Evolutionary conservation across 768 basidiomycete genomes (phyloP), one percentile per base, ranked within the genome.

Genomic region (Pisolithus orientalis): DNA sequence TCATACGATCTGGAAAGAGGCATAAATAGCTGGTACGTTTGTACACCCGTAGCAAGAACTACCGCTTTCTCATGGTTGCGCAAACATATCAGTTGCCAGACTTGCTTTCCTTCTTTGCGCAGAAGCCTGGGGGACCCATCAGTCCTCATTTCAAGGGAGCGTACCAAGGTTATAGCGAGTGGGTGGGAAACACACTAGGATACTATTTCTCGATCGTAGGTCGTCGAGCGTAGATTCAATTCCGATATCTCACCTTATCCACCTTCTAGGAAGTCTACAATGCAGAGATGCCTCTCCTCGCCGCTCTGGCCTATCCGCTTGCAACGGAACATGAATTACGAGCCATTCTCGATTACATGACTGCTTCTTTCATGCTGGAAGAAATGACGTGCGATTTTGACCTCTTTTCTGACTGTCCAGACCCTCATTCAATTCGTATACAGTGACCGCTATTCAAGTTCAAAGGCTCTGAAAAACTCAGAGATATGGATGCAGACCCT

Each of bases 281-380:
- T 37, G 57, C 60, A 11, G 63, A 67, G 38, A 58, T 65, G 58
- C 58, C 60, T 9, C 32, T 68, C 1, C 48, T 65, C 2, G 66
- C 64, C 5, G 57, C 64, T 11, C 47, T 62, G 4, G 57, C 59
- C 7, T 67, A 46, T 44, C 64, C 65, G 5, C 50, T 58, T 29
- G 61, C 66, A 27, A 61, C 57, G 24, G 58, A 47, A 31, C 37
- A 51, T 27, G 57, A 59, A 39, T 39, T 66, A 54, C 55, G 56
- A 31, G 61, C 44, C 13, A 66, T 67, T 17, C 56, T 62, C 27
- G 52, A 58, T 43, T 67, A 64, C 17, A 67, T 67, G 65, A 64
- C 62, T 11, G 21, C 50, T 14, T 67, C 65, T 7, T 65, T 67
- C 51, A 65, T 67, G 62, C 56, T 67, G 7, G 65, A 66, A 46